Conservation (phyloP, 805 yeast species). For the Ogataea kodamae region DNA sequence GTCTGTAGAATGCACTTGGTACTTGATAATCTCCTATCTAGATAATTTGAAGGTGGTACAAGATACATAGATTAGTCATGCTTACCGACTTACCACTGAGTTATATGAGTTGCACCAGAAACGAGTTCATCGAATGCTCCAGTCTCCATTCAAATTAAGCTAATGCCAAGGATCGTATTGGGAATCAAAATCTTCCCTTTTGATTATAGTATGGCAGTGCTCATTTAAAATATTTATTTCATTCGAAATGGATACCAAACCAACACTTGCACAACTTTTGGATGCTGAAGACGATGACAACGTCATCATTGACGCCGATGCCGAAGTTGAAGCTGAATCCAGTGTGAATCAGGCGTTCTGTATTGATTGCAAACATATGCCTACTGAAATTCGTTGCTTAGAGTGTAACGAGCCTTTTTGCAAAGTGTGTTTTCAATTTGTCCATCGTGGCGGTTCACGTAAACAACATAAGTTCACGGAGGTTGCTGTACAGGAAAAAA, state of each 20-base stretch:
- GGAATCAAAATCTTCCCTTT: too few relatives aligned
- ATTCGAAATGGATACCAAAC: slow-evolving; percentile 18
- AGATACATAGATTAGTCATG: too few relatives aligned
- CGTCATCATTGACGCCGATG: slow-evolving; percentile 2
- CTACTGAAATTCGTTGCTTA: slow-evolving; percentile 56
- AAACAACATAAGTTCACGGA: slow-evolving; percentile 39
- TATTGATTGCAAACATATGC: slow-evolving; percentile 72
- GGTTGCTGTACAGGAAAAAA: slow-evolving; percentile 20
- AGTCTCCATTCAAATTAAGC: too few relatives aligned
- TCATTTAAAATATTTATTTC: too few relatives aligned
- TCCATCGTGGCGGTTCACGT: slow-evolving; percentile 67
- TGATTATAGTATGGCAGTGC: too few relatives aligned
- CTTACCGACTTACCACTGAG: too few relatives aligned
- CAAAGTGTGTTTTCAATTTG: slow-evolving; percentile 61
- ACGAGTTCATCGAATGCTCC: too few relatives aligned
- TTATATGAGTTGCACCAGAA: too few relatives aligned
- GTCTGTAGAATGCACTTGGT: too few relatives aligned
- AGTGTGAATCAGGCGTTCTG: slow-evolving; percentile 44
- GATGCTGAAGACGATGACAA: slow-evolving; percentile 22
- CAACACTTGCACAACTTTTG: slow-evolving; percentile 26
- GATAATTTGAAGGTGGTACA: too few relatives aligned
- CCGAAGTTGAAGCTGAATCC: slow-evolving; percentile 26
- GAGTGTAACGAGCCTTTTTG: slow-evolving; percentile 68
- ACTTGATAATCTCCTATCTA: too few relatives aligned
- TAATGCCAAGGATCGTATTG: too few relatives aligned